Evolutionary conservation across 2,329 filamentous ascomycete species (phyloP), one percentile per base, ranked within the genome.

Genomic region (Pestalotiopsis sp.): DNA sequence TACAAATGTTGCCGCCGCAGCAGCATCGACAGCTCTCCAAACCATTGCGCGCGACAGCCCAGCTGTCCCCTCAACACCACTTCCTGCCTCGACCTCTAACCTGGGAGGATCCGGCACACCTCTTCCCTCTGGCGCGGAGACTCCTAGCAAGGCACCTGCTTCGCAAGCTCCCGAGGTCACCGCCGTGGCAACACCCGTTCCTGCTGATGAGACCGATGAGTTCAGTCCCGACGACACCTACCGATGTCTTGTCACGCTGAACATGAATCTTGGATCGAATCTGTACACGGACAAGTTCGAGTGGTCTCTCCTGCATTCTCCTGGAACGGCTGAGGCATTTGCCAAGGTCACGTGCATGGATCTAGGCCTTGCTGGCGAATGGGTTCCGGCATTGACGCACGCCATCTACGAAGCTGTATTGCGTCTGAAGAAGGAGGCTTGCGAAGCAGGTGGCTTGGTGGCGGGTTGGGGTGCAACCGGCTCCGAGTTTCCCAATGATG

Each of bases 251-350:
- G 91, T 99, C 72, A 93, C 89, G 58, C 84, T 99, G 58, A 97
- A 92, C 77, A 92, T 99, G 75, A 98, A 97, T 76, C 86, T 98
- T 24, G 91, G 94, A 65, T 97, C 97, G 67, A 91, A 92, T 73
- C 87, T 98, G 13, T 98, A 98, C 79, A 97, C 93, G 3, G 96
- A 99, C 84, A 97, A 94, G 76, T 98, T 99, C 71, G 95, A 98
- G 78, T 98, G 95, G 95, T 98, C 95, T 4, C 84, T 99, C 22
- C 85, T 97, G 20, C 94, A 98, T 75, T 94, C 94, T 2, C 92
- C 94, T 1, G 95, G 95, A 24, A 94, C 95, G 56, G 94, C 96
- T 0, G 95, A 99, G 78, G 89, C 91, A 13, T 98, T 98, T 78
- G 94, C 96, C 40, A 94, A 93, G 76, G 89, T 94, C 71, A 98